Conservation (phyloP, 768 basidiomycete species). For the Nevesoporus exiguus region DNA sequence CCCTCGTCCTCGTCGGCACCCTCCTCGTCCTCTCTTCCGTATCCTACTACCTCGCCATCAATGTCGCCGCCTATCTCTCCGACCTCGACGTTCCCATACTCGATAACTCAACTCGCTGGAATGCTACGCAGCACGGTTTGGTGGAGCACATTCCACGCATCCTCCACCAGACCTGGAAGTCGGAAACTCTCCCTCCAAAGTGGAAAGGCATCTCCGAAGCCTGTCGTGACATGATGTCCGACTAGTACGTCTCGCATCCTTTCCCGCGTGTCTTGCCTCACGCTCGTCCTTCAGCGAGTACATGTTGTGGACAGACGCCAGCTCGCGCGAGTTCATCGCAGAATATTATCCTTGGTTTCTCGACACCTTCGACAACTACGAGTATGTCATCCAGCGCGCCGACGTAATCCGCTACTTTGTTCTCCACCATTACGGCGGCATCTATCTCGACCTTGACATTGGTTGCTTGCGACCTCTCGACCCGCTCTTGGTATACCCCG, state of each 20-base stretch:
- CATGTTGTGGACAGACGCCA: conserved; percentile 94
- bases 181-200: conserved; percentile 72
- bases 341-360: conserved; percentile 89
- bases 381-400: conserved; percentile 90
- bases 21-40: conserved; percentile 89
- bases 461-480: conserved; percentile 87
- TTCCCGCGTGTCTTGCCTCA: conserved; percentile 13
- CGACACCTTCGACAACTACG: conserved; percentile 88
- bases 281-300: conserved; percentile 63
- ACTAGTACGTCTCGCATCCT: conserved; percentile 69
- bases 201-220: conserved; percentile 81
- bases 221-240: conserved; percentile 89
- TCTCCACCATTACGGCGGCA: conserved; percentile 89
- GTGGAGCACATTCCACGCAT: conserved; percentile 85
- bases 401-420: conserved; percentile 98
- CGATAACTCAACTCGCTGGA: conserved; percentile 56
- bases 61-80: conserved; percentile 71
- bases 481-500: conserved; percentile 78
- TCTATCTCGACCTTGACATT: conserved; percentile 96
- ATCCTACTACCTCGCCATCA: conserved; percentile 85
- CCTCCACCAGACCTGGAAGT: conserved; percentile 99
- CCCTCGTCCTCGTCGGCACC: conserved; percentile 81
- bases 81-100: conserved; percentile 69
- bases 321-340: conserved; percentile 87
- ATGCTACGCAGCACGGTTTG: conserved; percentile 56